Evolutionary conservation across 2,329 filamentous ascomycete species (phyloP).

Genomic region (Thelonectria discophora): DNA sequence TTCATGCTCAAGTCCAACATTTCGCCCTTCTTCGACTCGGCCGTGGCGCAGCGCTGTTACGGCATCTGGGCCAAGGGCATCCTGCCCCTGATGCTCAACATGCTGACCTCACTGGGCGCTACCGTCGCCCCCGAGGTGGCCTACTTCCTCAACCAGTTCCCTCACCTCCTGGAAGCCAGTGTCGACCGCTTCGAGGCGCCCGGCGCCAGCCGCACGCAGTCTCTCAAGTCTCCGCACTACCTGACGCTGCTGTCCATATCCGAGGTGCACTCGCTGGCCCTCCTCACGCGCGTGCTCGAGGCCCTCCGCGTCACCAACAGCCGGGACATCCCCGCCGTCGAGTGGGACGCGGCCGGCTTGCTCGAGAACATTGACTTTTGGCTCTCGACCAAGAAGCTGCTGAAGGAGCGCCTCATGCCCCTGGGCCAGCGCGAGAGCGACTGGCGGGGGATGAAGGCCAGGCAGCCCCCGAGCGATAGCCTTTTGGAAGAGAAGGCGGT

Average conservation of each 20-base stretch:
- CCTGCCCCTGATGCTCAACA: constrained; percentile 86
- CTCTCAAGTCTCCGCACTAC: constrained; percentile 63
- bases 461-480: constrained; percentile 60
- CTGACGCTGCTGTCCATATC: constrained; percentile 78
- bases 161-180: constrained; percentile 77
- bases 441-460: constrained; percentile 58
- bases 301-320: constrained; percentile 71
- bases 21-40: constrained; percentile 79
- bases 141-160: constrained; percentile 89
- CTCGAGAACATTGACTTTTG: constrained; percentile 87
- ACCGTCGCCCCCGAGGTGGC: constrained; percentile 86
- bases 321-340: constrained; percentile 76
- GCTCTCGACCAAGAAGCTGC: constrained; percentile 72
- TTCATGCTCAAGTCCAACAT: constrained; percentile 77
- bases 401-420: constrained; percentile 78
- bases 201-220: constrained; percentile 61
- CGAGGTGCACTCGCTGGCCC: constrained; percentile 80
- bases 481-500: constrained; percentile 80
- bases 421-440: constrained; percentile 76
- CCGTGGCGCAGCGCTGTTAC: constrained; percentile 77
- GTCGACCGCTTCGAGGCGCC: constrained; percentile 75
- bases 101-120: constrained; percentile 82
- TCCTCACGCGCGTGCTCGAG: constrained; percentile 77
- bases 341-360: constrained; percentile 77
- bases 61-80: constrained; percentile 90